Conservation (phyloP, 2,329 filamentous ascomycete genomes). For the Xylaria arbuscula region DNA sequence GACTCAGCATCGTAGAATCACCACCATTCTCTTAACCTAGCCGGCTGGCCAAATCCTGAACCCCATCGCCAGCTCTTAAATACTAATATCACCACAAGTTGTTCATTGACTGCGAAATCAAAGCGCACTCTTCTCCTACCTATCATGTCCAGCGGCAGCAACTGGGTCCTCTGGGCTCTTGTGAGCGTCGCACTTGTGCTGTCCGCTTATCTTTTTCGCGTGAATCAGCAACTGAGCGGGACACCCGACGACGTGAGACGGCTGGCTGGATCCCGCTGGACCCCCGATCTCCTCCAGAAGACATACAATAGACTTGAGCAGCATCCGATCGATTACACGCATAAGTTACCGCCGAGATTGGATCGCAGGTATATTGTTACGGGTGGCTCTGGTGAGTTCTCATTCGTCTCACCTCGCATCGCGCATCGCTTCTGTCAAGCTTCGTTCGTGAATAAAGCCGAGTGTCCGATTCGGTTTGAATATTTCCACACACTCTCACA, state of each 20-base stretch:
- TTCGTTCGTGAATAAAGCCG: not conserved
- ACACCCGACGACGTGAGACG: conserved; percentile 53
- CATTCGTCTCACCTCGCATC: not conserved
- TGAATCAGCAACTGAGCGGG: conserved; percentile 53
- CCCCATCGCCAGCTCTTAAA: not conserved
- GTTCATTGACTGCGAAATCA: not conserved
- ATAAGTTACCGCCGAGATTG: conserved; percentile 54
- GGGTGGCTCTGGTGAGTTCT: conserved; percentile 58
- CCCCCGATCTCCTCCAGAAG: conserved; percentile 50
- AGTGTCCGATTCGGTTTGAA: not conserved
- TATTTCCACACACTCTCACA: not conserved
- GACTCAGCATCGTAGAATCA: conserved; percentile 11
- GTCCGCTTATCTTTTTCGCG: conserved; percentile 51
- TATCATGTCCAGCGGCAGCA: conserved; percentile 24
- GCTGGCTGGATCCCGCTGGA: conserved; percentile 52
- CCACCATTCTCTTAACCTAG: not conserved
- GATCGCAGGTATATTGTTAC: conserved; percentile 59
- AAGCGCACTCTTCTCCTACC: not conserved
- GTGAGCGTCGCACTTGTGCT: conserved; percentile 31
- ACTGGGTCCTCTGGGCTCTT: conserved; percentile 26
- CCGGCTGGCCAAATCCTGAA: not conserved
- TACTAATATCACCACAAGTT: not conserved
- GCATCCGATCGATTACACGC: conserved; percentile 54
- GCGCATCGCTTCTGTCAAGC: not conserved
- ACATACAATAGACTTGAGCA: conserved; percentile 52